Evolutionary conservation across 2,329 filamentous ascomycete species (phyloP).

Genomic region (Periconia sp.): DNA sequence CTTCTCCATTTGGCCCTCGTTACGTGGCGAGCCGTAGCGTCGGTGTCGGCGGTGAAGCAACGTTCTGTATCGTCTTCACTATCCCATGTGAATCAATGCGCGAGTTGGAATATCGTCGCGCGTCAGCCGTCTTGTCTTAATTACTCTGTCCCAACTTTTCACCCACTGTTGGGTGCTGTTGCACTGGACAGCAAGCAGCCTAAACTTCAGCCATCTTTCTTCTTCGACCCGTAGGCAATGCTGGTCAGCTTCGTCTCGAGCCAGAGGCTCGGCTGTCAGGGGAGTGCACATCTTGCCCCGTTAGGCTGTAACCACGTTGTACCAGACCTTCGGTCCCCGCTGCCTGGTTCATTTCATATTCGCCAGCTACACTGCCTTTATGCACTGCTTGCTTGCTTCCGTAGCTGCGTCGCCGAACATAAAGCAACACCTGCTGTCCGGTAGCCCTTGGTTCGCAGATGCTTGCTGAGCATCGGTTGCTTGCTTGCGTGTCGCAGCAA

Average conservation of each 20-base stretch:
- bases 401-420: background rate
- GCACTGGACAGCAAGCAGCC: background rate
- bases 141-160: too few relatives aligned
- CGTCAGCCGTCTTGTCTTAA: too few relatives aligned
- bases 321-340: background rate
- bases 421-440: background rate
- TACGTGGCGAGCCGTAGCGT: background rate
- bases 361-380: background rate
- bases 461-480: conserved; percentile 1
- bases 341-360: background rate
- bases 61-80: too few relatives aligned
- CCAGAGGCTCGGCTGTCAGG: background rate
- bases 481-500: too few relatives aligned
- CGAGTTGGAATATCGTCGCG: too few relatives aligned
- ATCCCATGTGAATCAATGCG: too few relatives aligned
- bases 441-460: background rate
- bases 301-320: background rate
- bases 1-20: background rate
- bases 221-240: background rate
- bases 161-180: background rate
- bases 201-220: background rate
- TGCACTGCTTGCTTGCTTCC: too few relatives aligned
- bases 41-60: background rate
- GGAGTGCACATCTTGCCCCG: background rate
- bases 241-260: background rate